Evolutionary conservation across 805 yeast genomes (phyloP).

Genomic region (Allodekkera sacchari): DNA sequence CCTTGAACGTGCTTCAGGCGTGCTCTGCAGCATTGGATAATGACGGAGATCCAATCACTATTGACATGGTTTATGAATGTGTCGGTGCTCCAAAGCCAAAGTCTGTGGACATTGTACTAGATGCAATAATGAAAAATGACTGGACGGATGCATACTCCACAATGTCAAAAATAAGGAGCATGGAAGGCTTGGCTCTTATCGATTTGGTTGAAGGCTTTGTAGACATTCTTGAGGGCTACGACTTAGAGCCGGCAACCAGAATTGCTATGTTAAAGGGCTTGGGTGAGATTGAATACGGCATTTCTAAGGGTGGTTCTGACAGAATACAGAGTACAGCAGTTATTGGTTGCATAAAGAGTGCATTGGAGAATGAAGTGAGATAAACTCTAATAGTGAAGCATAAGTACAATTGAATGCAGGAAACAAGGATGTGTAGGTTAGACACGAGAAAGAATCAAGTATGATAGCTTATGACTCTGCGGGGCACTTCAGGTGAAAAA

Average conservation of each 20-base stretch:
- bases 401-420: too few species aligned
- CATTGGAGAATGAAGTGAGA: conserved; percentile 43
- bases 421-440: too few species aligned
- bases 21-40: conserved; percentile 70
- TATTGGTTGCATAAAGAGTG: conserved; percentile 73
- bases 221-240: conserved; percentile 59
- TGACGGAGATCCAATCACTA: conserved; percentile 44
- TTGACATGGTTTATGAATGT: conserved; percentile 81
- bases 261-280: conserved; percentile 59
- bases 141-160: conserved; percentile 75
- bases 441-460: too few species aligned
- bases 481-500: too few species aligned
- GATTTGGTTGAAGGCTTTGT: conserved; percentile 76
- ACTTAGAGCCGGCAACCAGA: conserved; percentile 55
- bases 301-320: conserved; percentile 88
- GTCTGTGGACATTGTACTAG: conserved; percentile 68
- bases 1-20: conserved; percentile 88
- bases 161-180: conserved; percentile 52
- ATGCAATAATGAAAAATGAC: conserved; percentile 75
- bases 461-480: too few species aligned
- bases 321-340: conserved; percentile 84
- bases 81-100: conserved; percentile 92
- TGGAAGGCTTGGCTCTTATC: conserved; percentile 82
- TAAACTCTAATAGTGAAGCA: too few species aligned
- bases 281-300: conserved; percentile 84